These are phyloP conservation scores for Alternaria novae-zelandiae DNA, from an alignment of 2,329 filamentous ascomycete genomes.

Conservation along the genomic window DNA sequence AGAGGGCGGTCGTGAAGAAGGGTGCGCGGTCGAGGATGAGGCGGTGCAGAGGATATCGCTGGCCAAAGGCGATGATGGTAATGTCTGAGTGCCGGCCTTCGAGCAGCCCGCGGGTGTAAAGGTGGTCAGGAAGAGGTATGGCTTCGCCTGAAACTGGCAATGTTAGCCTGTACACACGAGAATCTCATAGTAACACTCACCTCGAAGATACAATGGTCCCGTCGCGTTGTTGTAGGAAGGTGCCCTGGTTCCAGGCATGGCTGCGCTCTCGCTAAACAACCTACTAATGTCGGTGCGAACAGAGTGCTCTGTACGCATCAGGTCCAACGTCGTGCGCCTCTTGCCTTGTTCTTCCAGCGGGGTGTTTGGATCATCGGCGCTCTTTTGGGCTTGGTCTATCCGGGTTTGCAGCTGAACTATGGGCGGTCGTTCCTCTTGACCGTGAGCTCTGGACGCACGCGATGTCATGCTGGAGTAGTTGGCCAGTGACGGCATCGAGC, in stretches of 20 bases:
- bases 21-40: constrained; percentile 62
- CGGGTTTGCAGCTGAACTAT: constrained; percentile 40
- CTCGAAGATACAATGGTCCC: constrained; percentile 43
- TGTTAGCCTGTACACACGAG: constrained; percentile 18
- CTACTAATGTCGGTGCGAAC: constrained; percentile 53
- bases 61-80: constrained; percentile 59
- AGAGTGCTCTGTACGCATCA: constrained; percentile 44
- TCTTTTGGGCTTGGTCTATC: constrained; percentile 55
- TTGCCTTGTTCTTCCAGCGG: constrained; percentile 42
- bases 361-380: constrained; percentile 56
- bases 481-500: constrained; percentile 38
- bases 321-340: constrained; percentile 35
- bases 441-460: constrained; percentile 36
- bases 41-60: constrained; percentile 60
- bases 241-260: constrained; percentile 48
- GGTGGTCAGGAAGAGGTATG: constrained; percentile 57
- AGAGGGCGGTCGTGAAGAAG: constrained; percentile 62
- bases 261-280: constrained; percentile 52
- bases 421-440: constrained; percentile 35
- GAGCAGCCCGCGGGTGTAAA: constrained; percentile 60
- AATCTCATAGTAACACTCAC: constrained; percentile 16
- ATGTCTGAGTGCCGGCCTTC: constrained; percentile 62
- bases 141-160: constrained; percentile 43
- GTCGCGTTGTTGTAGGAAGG: constrained; percentile 51
- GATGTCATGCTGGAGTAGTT: constrained; percentile 31